Evolutionary conservation across 2,329 filamentous ascomycete species (phyloP).

Genomic region (Fusarium irregulare): DNA sequence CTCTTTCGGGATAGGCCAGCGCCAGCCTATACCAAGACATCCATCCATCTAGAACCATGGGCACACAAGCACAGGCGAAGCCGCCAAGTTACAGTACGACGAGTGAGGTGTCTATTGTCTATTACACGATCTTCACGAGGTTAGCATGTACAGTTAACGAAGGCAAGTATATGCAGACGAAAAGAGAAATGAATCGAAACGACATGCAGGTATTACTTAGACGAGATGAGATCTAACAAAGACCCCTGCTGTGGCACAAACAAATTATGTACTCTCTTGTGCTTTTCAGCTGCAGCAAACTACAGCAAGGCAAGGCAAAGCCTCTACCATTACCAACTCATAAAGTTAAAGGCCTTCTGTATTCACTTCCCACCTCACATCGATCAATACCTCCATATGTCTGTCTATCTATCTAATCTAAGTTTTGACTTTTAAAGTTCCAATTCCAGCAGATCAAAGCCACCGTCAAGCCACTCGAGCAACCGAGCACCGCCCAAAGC

Average conservation of each 20-base stretch:
- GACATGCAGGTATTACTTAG: conserved; percentile 17
- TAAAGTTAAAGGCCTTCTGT: background rate
- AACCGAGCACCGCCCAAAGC: conserved; percentile 2
- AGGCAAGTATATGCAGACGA: background rate
- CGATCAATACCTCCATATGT: background rate
- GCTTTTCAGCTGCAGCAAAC: background rate
- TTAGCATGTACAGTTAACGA: background rate
- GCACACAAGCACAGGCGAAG: conserved; percentile 16
- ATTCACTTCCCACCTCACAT: background rate
- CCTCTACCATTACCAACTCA: background rate
- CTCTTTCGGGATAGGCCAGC: conserved; percentile 8
- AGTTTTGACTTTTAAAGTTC: conserved; percentile 12
- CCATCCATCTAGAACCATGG: background rate
- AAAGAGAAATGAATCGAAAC: conserved; percentile 16
- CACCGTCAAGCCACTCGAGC: conserved; percentile 20
- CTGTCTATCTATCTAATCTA: background rate
- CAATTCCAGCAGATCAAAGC: conserved; percentile 27
- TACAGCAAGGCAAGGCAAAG: background rate
- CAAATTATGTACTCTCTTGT: background rate
- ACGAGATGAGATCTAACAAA: conserved; percentile 11
- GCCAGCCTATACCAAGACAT: conserved; percentile 12
- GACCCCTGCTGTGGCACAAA: background rate
- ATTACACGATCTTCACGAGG: background rate
- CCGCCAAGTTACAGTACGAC: background rate
- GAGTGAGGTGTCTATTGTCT: background rate